phyloP scores from a whole-genome alignment of 2,329 filamentous ascomycete genomes.

The Epichloe uncinata region DNA sequence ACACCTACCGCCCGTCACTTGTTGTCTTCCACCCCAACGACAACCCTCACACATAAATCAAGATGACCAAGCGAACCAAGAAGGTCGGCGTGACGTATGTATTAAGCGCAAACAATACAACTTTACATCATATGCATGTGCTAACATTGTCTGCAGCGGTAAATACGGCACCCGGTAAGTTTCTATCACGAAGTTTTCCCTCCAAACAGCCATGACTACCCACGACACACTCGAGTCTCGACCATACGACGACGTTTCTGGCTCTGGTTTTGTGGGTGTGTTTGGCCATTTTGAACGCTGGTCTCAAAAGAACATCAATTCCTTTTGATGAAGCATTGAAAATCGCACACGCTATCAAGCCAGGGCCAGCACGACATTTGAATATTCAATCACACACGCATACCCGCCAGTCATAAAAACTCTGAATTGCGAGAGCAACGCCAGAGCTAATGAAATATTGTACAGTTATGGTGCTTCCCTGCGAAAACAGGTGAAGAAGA shows the following conservation, averaged over 20 bases:
- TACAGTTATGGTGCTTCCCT: slow-evolving; percentile 96
- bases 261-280: background rate
- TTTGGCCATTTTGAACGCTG: background rate
- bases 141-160: slow-evolving; percentile 32
- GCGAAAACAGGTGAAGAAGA: slow-evolving; percentile 95
- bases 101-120: slow-evolving; percentile 5
- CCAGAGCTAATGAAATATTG: background rate
- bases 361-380: background rate
- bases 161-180: slow-evolving; percentile 95
- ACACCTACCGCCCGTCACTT: slow-evolving; percentile 18
- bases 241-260: background rate
- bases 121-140: slow-evolving; percentile 8
- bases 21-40: slow-evolving; percentile 20
- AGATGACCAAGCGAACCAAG: slow-evolving; percentile 91
- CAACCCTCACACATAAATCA: slow-evolving; percentile 35
- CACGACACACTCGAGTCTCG: slow-evolving; percentile 3
- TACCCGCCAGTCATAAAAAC: background rate
- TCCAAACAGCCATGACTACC: background rate
- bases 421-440: background rate
- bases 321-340: background rate
- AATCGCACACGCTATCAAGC: background rate
- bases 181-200: background rate
- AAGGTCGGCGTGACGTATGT: slow-evolving; percentile 85
- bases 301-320: background rate
- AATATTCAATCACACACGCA: background rate